phyloP scores from a whole-genome alignment of 2,329 filamentous ascomycete species.

The Venturia aucupariae region DNA sequence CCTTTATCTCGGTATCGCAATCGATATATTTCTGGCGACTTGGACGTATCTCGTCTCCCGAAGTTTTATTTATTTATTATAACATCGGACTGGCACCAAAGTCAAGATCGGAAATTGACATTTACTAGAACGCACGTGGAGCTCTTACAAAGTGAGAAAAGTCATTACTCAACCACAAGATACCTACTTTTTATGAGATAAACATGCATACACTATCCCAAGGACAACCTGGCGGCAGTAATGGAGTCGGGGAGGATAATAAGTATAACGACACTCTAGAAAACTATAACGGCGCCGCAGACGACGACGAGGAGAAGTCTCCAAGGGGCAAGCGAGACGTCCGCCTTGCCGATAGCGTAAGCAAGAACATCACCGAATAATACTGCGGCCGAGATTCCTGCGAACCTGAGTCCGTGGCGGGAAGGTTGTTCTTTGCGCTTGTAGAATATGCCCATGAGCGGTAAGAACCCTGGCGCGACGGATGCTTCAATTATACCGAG shows the following conservation, averaged over 20 bases:
- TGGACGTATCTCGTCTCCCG: no score
- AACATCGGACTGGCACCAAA: no score
- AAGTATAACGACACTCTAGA: not conserved
- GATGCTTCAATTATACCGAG: constrained; percentile 63
- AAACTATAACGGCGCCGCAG: not conserved
- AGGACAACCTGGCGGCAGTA: not conserved
- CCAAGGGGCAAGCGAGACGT: constrained; percentile 35
- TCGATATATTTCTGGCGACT: no score
- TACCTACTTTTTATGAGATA: no score
- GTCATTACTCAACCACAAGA: no score
- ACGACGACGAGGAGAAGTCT: constrained; percentile 25
- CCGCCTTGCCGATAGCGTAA: constrained; percentile 49
- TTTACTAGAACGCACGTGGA: no score
- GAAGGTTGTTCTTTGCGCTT: constrained; percentile 20
- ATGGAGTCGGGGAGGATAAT: constrained; percentile 1
- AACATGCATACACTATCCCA: no score
- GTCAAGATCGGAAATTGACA: no score
- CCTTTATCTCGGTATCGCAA: no score
- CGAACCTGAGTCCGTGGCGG: constrained; percentile 44
- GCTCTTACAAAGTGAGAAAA: no score
- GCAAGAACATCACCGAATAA: constrained; percentile 66
- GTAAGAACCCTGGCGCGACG: constrained; percentile 58
- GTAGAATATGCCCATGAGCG: constrained; percentile 61
- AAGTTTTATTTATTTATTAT: no score
- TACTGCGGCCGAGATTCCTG: constrained; percentile 68